Conservation (phyloP, 225 moss, liverwort and hornwort genomes). For the Polytrichum formosum region DNA sequence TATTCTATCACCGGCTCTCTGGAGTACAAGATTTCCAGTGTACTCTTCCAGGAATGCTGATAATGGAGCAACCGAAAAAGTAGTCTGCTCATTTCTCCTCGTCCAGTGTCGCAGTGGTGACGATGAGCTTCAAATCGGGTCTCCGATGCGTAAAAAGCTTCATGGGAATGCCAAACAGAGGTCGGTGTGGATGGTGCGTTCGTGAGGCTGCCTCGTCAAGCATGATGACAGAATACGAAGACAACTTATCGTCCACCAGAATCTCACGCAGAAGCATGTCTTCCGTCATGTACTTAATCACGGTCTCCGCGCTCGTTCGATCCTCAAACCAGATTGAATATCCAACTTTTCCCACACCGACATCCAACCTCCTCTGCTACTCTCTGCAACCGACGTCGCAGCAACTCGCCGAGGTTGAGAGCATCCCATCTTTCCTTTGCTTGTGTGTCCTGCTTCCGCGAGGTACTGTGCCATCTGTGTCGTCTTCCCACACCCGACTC, state of each 20-base stretch:
- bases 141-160: constrained; percentile 2
- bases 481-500: constrained; percentile 59
- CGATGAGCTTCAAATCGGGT: constrained; percentile 6
- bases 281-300: constrained; percentile 61
- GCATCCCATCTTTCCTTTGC: constrained; percentile 49
- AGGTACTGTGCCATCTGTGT: constrained; percentile 61
- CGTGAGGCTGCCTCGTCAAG: constrained; percentile 52
- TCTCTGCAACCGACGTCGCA: constrained; percentile 53
- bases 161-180: constrained; percentile 40
- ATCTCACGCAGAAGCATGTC: constrained; percentile 58
- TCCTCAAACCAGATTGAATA: constrained; percentile 61
- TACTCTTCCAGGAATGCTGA: constrained; percentile 6
- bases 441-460: constrained; percentile 55
- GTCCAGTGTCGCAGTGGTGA: constrained; percentile 14
- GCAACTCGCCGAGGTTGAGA: constrained; percentile 59
- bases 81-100: constrained; percentile 1
- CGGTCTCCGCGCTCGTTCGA: constrained; percentile 47
- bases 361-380: constrained; percentile 61
- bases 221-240: constrained; percentile 55
- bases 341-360: constrained; percentile 58
- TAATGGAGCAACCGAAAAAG: neutral
- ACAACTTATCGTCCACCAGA: constrained; percentile 45
- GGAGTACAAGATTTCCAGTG: constrained; percentile 13
- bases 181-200: constrained; percentile 52
- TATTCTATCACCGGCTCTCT: constrained; percentile 4